A percentile compares a stretch with the other conserved stretches of the same genome.
phyloP scores from a whole-genome alignment of 2,329 filamentous ascomycete genomes.

The Cryoendolithus antarcticus region DNA sequence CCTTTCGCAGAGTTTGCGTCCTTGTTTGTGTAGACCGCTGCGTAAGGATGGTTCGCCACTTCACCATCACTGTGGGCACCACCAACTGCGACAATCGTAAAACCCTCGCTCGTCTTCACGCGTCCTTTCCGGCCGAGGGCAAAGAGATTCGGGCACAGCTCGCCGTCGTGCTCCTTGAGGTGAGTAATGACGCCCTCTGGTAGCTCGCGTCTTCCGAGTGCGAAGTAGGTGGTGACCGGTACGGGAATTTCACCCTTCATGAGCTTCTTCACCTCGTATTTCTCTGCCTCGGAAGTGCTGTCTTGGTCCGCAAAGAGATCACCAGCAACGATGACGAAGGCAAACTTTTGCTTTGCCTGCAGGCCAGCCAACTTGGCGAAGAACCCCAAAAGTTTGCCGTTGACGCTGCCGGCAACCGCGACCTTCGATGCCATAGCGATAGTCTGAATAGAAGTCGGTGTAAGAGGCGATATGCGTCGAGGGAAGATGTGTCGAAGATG shows the following conservation, averaged over 20 bases:
- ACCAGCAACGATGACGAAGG: slow-evolving; percentile 72
- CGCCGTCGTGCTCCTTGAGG: slow-evolving; percentile 54
- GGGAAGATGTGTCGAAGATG: no score
- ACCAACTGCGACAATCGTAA: slow-evolving; percentile 77
- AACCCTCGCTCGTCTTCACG: slow-evolving; percentile 78
- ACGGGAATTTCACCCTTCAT: slow-evolving; percentile 61
- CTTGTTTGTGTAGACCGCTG: slow-evolving; percentile 63
- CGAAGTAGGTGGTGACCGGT: slow-evolving; percentile 82
- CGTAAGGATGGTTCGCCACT: slow-evolving; percentile 37
- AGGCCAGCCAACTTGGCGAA: slow-evolving; percentile 71
- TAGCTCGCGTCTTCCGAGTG: slow-evolving; percentile 60
- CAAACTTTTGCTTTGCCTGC: slow-evolving; percentile 78
- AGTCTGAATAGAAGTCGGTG: no score
- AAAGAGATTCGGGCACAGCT: slow-evolving; percentile 80
- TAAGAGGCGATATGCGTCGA: no score
- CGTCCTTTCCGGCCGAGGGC: slow-evolving; percentile 78
- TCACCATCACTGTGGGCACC: slow-evolving; percentile 44
- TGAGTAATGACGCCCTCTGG: slow-evolving; percentile 59
- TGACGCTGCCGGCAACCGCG: slow-evolving; percentile 70
- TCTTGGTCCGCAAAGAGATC: slow-evolving; percentile 58
- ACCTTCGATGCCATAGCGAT: slow-evolving; percentile 8
- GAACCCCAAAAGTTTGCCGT: slow-evolving; percentile 62
- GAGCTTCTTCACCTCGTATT: slow-evolving; percentile 35
- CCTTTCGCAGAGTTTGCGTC: slow-evolving; percentile 50
- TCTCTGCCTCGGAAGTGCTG: slow-evolving; percentile 35